phyloP scores from a whole-genome alignment of 2,329 filamentous ascomycete species.

The Calonectria pseudoturangicola region DNA sequence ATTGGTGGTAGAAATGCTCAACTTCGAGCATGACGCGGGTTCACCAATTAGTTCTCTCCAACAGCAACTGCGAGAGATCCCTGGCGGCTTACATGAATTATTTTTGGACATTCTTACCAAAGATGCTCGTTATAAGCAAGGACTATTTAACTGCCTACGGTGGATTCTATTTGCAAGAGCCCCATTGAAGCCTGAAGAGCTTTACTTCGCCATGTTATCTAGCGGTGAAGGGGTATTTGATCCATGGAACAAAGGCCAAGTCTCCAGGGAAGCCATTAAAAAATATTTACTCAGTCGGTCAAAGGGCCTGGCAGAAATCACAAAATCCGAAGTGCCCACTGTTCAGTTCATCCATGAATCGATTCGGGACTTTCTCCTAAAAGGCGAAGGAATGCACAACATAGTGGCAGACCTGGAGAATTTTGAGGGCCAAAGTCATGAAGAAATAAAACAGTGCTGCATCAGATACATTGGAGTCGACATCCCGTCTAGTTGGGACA shows the following conservation, averaged over 20 bases:
- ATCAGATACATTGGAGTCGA: background rate
- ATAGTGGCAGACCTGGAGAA: background rate
- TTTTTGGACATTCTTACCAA: background rate
- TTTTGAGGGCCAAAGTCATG: background rate
- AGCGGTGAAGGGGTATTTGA: background rate
- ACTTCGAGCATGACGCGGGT: background rate
- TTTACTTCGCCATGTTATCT: background rate
- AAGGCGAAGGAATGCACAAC: background rate
- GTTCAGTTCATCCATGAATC: constrained; percentile 27
- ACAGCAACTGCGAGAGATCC: background rate
- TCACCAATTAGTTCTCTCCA: background rate
- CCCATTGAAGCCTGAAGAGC: background rate
- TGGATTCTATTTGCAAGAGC: background rate
- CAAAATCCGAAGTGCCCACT: constrained; percentile 9
- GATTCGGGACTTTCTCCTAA: constrained; percentile 9
- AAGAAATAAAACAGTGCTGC: background rate
- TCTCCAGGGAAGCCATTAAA: background rate
- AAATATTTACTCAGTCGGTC: background rate
- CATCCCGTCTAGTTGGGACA: background rate
- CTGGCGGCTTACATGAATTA: background rate
- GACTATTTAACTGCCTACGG: background rate
- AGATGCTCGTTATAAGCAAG: background rate
- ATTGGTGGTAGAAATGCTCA: constrained; percentile 56
- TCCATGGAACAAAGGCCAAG: background rate
- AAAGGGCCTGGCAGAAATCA: constrained; percentile 1